Base-by-base conservation (phyloP, 2,329 filamentous ascomycete species). In the Trichoderma gracile region DNA sequence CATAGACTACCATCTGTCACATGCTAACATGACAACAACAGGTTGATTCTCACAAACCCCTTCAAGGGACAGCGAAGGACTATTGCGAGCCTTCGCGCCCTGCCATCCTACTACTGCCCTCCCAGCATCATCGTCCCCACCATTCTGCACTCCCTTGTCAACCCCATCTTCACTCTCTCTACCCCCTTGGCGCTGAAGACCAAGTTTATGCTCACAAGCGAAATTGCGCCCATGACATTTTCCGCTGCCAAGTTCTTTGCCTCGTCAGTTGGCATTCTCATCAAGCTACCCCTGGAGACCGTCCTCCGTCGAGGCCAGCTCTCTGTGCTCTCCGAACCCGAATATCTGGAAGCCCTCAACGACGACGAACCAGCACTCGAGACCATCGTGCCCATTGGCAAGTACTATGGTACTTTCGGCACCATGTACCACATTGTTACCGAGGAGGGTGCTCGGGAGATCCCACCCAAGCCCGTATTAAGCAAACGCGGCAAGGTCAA, bases 281-380 rank as follows among this genome's bases (percentile, higher is more conserved):
- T 97, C 69, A 93, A 94, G 72, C 86, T 98, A 14, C 95, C 95
- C 0, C 81, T 98, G 5, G 95, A 99, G 78, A 98, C 94, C 0
- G 90, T 97, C 17, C 84, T 98, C 8, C 89, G 95, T 54, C 87
- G 95, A 66, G 94, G 92, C 5, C 95, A 99, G 76, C 89, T 95
- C 65, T 82, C 88, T 1, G 87, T 92, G 1, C 82, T 92, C 52
- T 82, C 83, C 17, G 82, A 82, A 15, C 82, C 83, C 1, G 71
- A 78, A 12, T 84, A 86, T 63, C 68, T 83, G 2, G 74, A 76
- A 12, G 84, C 86, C 0, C 76, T 85, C 3, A 79, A 82, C 21
- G 72, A 72, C 49, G 72, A 75, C 30, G 76, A 75, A 3, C 74
- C 75, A 38, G 74, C 77, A 54, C 73, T 91, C 52, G 87, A 92